Percentiles rank a stretch among this genome's conserved stretches.
Evolutionary conservation across 1,284 basidiomycete species (phyloP).

Genomic region (Coriolopsis trogii): DNA sequence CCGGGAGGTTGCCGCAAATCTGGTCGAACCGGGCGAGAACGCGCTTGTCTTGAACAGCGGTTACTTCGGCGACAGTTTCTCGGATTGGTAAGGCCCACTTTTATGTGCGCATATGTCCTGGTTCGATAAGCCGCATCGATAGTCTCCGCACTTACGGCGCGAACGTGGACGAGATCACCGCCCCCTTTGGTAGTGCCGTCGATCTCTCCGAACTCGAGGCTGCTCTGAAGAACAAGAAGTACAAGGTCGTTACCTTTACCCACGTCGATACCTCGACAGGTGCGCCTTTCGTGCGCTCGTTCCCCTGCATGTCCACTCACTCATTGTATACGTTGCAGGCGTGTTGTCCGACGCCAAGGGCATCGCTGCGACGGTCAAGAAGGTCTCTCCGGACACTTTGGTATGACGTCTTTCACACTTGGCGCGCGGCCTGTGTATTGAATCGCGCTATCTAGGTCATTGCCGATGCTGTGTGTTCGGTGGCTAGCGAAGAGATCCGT

Average conservation of each 20-base stretch:
- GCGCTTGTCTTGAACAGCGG: constrained; percentile 84
- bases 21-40: constrained; percentile 81
- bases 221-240: constrained; percentile 83
- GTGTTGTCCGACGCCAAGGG: constrained; percentile 88
- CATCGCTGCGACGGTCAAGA: constrained; percentile 76
- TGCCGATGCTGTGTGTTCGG: constrained; percentile 93
- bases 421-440: neutral
- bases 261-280: constrained; percentile 95
- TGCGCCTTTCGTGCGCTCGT: constrained; percentile 22
- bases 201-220: constrained; percentile 63
- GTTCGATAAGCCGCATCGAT: no score
- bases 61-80: constrained; percentile 89
- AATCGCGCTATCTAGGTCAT: constrained; percentile 53
- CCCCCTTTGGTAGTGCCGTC: constrained; percentile 82
- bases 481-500: constrained; percentile 94
- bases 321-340: constrained; percentile 37
- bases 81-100: constrained; percentile 74
- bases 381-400: constrained; percentile 86
- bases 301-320: neutral
- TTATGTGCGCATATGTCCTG: neutral
- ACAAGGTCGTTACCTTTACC: constrained; percentile 92
- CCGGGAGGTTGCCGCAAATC: constrained; percentile 74
- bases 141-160: constrained; percentile 91
- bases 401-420: constrained; percentile 40
- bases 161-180: constrained; percentile 85